A percentile compares a stretch with the other conserved stretches of the same genome.
phyloP scores from a whole-genome alignment of 2,329 filamentous ascomycete genomes.

The Magnaporthiopsis incrustans region DNA sequence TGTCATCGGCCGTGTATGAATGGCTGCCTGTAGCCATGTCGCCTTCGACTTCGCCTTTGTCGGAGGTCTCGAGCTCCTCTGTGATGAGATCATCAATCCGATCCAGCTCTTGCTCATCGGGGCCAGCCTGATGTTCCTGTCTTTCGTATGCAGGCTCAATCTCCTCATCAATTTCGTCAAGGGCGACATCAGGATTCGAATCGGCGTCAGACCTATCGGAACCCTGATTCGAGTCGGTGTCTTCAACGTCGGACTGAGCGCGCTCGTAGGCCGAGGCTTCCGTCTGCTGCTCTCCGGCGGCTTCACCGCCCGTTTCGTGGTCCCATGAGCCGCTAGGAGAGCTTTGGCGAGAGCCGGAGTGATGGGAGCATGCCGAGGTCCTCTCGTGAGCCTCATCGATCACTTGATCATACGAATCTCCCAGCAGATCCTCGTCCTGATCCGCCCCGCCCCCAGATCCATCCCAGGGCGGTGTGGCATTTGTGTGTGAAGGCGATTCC shows the following conservation, averaged over 20 bases:
- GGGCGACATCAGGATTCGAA: background rate
- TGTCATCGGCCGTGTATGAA: background rate
- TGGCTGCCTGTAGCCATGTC: background rate
- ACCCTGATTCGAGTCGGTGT: background rate
- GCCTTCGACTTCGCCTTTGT: background rate
- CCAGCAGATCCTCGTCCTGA: slow-evolving; percentile 7
- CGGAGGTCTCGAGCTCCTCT: background rate
- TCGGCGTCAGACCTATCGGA: background rate
- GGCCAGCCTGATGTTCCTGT: background rate
- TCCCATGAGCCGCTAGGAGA: background rate
- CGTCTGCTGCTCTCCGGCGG: background rate
- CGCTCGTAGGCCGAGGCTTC: background rate
- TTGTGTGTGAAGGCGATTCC: background rate
- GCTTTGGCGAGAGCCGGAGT: background rate
- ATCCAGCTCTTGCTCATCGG: background rate
- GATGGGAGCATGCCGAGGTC: background rate
- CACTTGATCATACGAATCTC: slow-evolving; percentile 6
- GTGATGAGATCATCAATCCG: background rate
- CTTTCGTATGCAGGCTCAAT: background rate
- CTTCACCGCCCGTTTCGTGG: background rate
- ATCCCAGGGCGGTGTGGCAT: background rate
- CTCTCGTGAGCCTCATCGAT: slow-evolving; percentile 2
- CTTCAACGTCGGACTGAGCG: background rate
- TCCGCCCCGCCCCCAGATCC: slow-evolving; percentile 8
- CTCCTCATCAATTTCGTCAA: background rate